These are phyloP conservation scores for Podospora pseudocomata DNA, from an alignment of 495 filamentous ascomycete genomes.

Conservation along the genomic window DNA sequence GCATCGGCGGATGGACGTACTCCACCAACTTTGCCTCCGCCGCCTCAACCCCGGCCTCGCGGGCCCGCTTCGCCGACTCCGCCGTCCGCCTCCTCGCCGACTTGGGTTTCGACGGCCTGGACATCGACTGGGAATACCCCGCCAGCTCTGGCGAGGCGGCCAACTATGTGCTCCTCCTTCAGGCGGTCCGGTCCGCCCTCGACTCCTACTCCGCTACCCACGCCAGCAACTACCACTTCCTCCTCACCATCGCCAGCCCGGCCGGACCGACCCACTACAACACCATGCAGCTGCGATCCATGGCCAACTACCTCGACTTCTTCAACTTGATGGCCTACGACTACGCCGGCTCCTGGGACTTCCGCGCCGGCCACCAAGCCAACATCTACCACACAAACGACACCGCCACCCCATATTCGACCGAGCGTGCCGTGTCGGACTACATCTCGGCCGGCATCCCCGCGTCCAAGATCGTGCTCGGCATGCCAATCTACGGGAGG, in stretches of 20 bases:
- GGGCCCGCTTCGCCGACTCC: constrained; percentile 60
- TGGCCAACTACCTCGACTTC: constrained; percentile 72
- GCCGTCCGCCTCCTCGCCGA: constrained; percentile 64
- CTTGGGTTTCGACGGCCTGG: constrained; percentile 48
- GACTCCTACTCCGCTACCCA: constrained; percentile 56
- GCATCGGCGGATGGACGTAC: constrained; percentile 90
- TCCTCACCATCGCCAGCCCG: constrained; percentile 68
- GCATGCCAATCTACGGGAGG: constrained; percentile 85
- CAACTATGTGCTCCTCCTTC: constrained; percentile 70
- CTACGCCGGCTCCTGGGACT: constrained; percentile 66
- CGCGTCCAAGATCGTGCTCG: constrained; percentile 67
- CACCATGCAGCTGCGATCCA: constrained; percentile 59
- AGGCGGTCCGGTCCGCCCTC: constrained; percentile 59
- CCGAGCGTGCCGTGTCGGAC: constrained; percentile 60
- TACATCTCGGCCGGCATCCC: constrained; percentile 64
- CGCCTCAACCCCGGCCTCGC: constrained; percentile 52
- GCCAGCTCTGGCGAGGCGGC: constrained; percentile 55
- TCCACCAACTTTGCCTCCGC: constrained; percentile 72
- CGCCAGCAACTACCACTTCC: constrained; percentile 56
- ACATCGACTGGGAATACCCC: constrained; percentile 56
- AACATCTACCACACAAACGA: constrained; percentile 62
- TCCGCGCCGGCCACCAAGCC: constrained; percentile 64
- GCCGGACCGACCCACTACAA: constrained; percentile 62
- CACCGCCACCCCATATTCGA: constrained; percentile 61
- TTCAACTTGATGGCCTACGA: constrained; percentile 86